phyloP scores from a whole-genome alignment of 2,329 filamentous ascomycete species.

The Botrytis fragariae region DNA sequence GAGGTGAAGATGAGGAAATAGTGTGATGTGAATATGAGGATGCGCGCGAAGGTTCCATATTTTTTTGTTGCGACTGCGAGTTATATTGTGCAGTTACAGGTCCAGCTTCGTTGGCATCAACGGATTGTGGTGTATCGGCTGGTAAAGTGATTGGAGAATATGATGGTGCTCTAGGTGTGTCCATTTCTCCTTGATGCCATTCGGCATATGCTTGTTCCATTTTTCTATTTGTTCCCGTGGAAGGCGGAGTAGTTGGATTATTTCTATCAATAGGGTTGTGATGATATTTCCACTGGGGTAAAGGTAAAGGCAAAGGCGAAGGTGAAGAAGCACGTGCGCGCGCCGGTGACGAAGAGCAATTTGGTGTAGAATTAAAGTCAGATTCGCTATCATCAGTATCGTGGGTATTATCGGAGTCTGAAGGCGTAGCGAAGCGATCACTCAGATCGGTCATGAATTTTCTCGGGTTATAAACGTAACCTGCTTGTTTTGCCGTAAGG shows the following conservation, averaged over 20 bases:
- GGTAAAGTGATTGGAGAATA: not conserved
- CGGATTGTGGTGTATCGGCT: not conserved
- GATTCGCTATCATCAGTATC: not conserved
- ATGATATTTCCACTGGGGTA: not conserved
- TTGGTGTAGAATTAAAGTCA: not conserved
- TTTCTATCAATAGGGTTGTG: not conserved
- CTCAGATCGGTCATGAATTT: not conserved
- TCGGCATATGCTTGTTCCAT: not conserved
- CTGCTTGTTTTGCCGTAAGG: not conserved
- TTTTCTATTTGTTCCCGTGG: not conserved
- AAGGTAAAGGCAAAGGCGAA: not conserved
- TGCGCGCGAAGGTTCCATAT: not conserved
- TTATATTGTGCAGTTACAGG: not conserved
- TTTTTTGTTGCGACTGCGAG: not conserved
- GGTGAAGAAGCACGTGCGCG: not conserved
- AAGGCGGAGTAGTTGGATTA: not conserved
- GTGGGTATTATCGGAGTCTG: not conserved
- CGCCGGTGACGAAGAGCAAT: not conserved
- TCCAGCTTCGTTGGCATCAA: not conserved
- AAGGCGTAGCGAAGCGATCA: not conserved
- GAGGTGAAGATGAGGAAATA: not conserved
- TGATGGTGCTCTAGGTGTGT: not conserved
- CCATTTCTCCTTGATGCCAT: not conserved
- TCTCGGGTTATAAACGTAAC: not conserved
- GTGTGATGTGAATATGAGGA: not conserved